phyloP scores from a whole-genome alignment of 108 stramenopile genomes.

The Fragilariopsis cylindrus region DNA sequence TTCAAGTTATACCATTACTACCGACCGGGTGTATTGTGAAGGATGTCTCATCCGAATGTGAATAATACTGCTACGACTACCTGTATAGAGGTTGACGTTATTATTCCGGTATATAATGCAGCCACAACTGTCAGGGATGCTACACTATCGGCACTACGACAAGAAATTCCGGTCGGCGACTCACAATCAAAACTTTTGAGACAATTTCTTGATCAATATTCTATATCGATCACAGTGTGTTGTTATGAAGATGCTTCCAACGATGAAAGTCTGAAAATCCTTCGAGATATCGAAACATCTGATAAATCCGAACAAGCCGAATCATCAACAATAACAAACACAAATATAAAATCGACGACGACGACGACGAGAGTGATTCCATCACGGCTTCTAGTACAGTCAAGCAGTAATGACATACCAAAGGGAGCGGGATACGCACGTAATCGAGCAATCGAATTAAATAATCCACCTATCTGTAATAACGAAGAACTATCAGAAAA shows the following conservation, averaged over 20 bases:
- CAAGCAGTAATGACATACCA: conserved; percentile 30
- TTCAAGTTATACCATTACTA: too few relatives aligned
- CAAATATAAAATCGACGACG: neutral
- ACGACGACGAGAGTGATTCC: conserved; percentile 19
- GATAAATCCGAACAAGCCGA: too few relatives aligned
- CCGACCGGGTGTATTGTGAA: too few relatives aligned
- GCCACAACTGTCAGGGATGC: conserved; percentile 67
- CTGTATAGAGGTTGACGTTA: conserved; percentile 59
- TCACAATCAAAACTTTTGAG: conserved; percentile 1
- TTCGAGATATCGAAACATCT: conserved; percentile 31
- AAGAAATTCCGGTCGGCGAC: conserved; percentile 41
- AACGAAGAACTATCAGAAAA: neutral
- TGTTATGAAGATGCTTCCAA: conserved; percentile 83
- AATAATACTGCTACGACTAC: too few relatives aligned
- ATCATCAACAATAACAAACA: neutral
- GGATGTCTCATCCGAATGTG: too few relatives aligned
- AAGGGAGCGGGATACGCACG: conserved; percentile 84
- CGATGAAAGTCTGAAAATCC: conserved; percentile 59
- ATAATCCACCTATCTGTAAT: conserved; percentile 1
- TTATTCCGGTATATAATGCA: conserved; percentile 84
- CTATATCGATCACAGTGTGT: conserved; percentile 59
- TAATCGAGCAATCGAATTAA: conserved; percentile 70
- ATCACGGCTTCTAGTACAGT: conserved; percentile 32
- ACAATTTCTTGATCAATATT: conserved; percentile 15
- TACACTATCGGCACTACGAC: conserved; percentile 65